These are phyloP conservation scores for Trichoderma pleuroti DNA, from an alignment of 2,329 filamentous ascomycete genomes.

Conservation along the genomic window DNA sequence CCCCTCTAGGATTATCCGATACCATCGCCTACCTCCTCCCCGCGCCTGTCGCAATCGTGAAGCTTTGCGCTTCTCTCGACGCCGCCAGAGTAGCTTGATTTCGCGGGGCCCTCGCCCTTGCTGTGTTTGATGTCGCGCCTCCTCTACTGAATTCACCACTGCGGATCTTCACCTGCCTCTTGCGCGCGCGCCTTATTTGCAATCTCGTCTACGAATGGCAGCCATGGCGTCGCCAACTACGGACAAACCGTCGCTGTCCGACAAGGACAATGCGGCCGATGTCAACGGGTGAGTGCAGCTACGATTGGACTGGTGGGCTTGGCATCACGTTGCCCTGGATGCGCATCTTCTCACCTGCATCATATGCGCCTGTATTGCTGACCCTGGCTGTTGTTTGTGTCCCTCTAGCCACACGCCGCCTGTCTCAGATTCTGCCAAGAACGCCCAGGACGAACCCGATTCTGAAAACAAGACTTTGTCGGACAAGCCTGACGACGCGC, in stretches of 20 bases:
- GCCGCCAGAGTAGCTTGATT: not conserved
- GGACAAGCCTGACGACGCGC: slow-evolving; percentile 20
- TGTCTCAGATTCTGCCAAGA: slow-evolving; percentile 6
- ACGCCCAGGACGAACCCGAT: slow-evolving; percentile 18
- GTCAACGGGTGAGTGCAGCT: slow-evolving; percentile 38
- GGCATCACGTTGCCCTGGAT: not conserved
- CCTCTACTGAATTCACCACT: slow-evolving; percentile 28
- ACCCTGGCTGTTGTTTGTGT: slow-evolving; percentile 22
- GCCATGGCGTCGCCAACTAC: slow-evolving; percentile 51
- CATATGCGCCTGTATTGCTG: slow-evolving; percentile 23
- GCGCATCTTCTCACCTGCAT: not conserved
- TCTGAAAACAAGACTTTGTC: slow-evolving; percentile 19
- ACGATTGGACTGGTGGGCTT: not conserved
- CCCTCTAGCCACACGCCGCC: slow-evolving; percentile 13
- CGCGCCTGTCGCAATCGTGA: not conserved
- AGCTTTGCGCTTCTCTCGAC: slow-evolving; percentile 7
- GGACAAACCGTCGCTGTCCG: slow-evolving; percentile 35
- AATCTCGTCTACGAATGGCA: slow-evolving; percentile 41
- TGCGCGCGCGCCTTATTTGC: not conserved
- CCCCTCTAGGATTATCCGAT: not conserved
- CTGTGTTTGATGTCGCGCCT: slow-evolving; percentile 38
- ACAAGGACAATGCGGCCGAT: slow-evolving; percentile 33
- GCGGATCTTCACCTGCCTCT: not conserved
- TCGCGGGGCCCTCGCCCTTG: slow-evolving; percentile 10
- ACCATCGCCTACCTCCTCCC: not conserved